Evolutionary conservation across 768 basidiomycete genomes (phyloP).

Genomic region (Cyclocybe cylindracea): DNA sequence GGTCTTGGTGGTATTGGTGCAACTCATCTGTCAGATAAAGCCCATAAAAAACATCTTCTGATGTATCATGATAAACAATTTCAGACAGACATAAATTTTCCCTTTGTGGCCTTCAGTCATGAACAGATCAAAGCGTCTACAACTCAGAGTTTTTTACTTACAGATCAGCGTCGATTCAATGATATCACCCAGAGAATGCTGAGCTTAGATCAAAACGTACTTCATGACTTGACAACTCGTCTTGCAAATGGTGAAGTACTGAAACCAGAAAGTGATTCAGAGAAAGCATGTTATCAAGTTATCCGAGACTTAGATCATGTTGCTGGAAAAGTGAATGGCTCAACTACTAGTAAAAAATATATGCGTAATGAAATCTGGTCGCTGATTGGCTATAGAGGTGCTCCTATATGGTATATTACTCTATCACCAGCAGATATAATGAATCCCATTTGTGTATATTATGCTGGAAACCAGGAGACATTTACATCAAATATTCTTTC

Average conservation of each 20-base stretch:
- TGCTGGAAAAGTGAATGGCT: slow-evolving; percentile 17
- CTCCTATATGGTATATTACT: slow-evolving; percentile 31
- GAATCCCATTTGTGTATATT: slow-evolving; percentile 26
- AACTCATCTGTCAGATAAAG: slow-evolving; percentile 9
- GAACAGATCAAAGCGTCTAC: slow-evolving; percentile 32
- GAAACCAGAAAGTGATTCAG: slow-evolving; percentile 15
- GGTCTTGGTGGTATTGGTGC: no score
- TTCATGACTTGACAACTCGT: slow-evolving; percentile 16
- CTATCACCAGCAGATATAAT: slow-evolving; percentile 28
- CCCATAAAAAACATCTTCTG: slow-evolving; percentile 28
- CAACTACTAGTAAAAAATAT: no score
- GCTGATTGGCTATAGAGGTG: slow-evolving; percentile 20
- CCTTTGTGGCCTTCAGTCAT: slow-evolving; percentile 40
- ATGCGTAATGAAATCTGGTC: slow-evolving; percentile 34
- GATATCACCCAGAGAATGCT: slow-evolving; percentile 23
- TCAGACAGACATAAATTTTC: slow-evolving; percentile 35
- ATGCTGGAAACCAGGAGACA: slow-evolving; percentile 13
- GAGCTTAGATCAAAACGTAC: slow-evolving; percentile 20
- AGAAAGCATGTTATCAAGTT: slow-evolving; percentile 21
- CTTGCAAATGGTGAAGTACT: slow-evolving; percentile 24
- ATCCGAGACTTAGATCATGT: slow-evolving; percentile 26
- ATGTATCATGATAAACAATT: slow-evolving; percentile 42
- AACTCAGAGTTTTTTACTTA: slow-evolving; percentile 23
- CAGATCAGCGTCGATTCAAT: slow-evolving; percentile 23
- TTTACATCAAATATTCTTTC: slow-evolving; percentile 14